Conservation (phyloP, 805 yeast species). For the Kazachstania martiniae region DNA sequence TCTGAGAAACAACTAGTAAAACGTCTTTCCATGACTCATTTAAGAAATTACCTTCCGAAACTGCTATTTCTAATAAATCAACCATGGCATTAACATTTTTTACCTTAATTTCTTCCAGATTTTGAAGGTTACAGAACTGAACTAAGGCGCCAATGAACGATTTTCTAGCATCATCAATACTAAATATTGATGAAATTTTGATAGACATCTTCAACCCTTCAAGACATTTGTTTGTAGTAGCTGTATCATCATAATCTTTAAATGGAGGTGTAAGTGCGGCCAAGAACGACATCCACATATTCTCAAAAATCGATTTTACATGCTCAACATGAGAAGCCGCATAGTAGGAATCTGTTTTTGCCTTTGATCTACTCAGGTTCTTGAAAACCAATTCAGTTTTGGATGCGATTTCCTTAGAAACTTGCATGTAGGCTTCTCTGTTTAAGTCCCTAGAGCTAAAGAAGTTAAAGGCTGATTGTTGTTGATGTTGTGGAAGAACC, state of each 20-base stretch:
- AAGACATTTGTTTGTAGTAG: constrained; percentile 55
- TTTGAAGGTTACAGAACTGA: constrained; percentile 74
- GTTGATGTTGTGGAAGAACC: constrained; percentile 26
- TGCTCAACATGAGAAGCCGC: constrained; percentile 83
- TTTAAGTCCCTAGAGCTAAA: constrained; percentile 64
- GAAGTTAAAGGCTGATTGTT: constrained; percentile 38
- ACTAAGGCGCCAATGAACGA: constrained; percentile 86
- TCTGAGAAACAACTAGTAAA: constrained; percentile 72
- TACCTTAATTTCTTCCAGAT: constrained; percentile 60
- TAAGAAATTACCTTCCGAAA: constrained; percentile 66
- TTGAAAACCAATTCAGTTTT: constrained; percentile 81
- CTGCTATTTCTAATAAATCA: constrained; percentile 64
- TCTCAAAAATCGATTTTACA: constrained; percentile 86
- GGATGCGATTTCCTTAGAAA: constrained; percentile 81
- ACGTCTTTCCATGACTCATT: constrained; percentile 77
- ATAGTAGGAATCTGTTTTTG: constrained; percentile 46
- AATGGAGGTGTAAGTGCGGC: constrained; percentile 93
- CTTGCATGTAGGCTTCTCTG: constrained; percentile 80
- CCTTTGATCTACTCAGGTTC: constrained; percentile 42
- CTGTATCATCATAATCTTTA: constrained; percentile 73
- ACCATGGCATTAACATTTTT: constrained; percentile 78
- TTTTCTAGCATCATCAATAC: constrained; percentile 70
- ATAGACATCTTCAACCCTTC: constrained; percentile 82
- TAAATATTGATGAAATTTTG: constrained; percentile 75
- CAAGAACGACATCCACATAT: constrained; percentile 91